A percentile compares a stretch with the other conserved stretches of the same genome.
Conservation (phyloP, 345 rosid genomes). For the Citrus sp. region DNA sequence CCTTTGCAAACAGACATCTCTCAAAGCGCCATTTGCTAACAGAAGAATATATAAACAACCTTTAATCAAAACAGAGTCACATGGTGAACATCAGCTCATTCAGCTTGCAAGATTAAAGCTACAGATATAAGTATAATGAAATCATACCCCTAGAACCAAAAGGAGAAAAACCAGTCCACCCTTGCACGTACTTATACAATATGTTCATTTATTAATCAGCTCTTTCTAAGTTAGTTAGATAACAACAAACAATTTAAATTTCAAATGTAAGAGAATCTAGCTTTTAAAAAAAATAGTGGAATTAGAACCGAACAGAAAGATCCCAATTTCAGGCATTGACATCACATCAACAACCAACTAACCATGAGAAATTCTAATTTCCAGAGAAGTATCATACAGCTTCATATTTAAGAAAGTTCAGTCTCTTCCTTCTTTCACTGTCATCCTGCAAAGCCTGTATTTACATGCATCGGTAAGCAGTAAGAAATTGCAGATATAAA, state of each 20-base stretch:
- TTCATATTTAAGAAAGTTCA: slow-evolving; percentile 82
- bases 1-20: not conserved
- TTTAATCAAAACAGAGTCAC: slow-evolving; percentile 13
- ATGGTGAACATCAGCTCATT: not conserved
- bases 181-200: not conserved
- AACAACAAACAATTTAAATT: not conserved
- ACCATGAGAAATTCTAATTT: slow-evolving; percentile 26
- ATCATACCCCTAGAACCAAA: not conserved
- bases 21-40: slow-evolving; percentile 18
- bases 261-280: not conserved
- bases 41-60: not conserved
- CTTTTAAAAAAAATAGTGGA: slow-evolving; percentile 8
- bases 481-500: not conserved
- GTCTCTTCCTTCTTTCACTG: slow-evolving; percentile 77
- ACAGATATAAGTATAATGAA: not conserved
- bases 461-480: slow-evolving; percentile 20
- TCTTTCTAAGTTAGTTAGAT: not conserved
- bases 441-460: slow-evolving; percentile 69
- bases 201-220: not conserved
- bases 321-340: not conserved
- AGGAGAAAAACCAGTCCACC: too few relatives aligned
- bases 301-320: not conserved
- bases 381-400: slow-evolving; percentile 63
- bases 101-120: not conserved
- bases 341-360: not conserved